Evolutionary conservation across 2,329 filamentous ascomycete genomes (phyloP), one percentile per base, ranked within the genome.

Genomic region (Purpureocillium takamizusanense): DNA sequence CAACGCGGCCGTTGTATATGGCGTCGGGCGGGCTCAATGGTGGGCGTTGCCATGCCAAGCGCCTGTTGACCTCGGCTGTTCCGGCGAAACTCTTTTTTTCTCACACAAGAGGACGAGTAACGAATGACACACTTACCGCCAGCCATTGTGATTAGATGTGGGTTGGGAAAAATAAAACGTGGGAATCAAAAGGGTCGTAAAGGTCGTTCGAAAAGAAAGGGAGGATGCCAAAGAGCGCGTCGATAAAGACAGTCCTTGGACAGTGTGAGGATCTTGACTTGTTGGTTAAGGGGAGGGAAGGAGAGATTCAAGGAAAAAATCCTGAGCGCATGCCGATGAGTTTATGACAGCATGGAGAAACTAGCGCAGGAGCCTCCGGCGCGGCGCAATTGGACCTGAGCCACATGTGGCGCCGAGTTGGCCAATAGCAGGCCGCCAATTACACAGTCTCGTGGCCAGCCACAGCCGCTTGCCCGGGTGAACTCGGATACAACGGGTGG

Each of bases 291-390:
- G 44, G 36, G 40, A 39, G 42, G 43, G 43, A 43, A 44, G 39
- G 37, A 41, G 35, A 40, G 44, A 50, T 42, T 32, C 34, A 47
- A 40, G 45, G 44, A 50, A 51, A 49, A 48, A 50, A 50, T 42
- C 43, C 44, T 46, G 41, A 47, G 47, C 42, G 36, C 39, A 43
- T 42, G 44, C 21, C 21, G 49, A 60, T 60, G 59, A 52, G 48
- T 59, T 62, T 56, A 63, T 62, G 60, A 65, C 62, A 60, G 54
- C 59, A 63, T 62, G 58, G 53, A 51, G 51, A 41, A 43, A 43
- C 42, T 45, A 43, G 37, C 36, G 38, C 29, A 40, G 41, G 21
- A 38, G 21, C 28, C 29, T 14, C 30, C 29, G 38, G 29, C 33
- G 31, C 37, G 29, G 31, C 21, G 35, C 39, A 41, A 29, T 21